Evolutionary conservation across 345 rosid species (phyloP), one percentile per base, ranked within the genome.

Genomic region (Bruguiera parviflora): DNA sequence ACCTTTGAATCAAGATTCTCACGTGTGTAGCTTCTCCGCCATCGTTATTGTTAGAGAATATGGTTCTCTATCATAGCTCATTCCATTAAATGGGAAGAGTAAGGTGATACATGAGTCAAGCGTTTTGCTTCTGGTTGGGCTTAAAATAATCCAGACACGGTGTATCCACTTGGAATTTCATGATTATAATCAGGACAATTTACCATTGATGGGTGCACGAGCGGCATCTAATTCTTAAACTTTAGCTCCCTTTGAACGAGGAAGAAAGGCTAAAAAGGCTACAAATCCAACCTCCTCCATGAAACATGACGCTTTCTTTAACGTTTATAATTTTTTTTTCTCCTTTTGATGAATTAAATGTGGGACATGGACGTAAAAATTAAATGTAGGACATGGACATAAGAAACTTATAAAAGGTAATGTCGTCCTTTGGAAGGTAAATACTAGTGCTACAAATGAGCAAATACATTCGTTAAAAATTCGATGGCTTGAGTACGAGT

Each of bases 11-110:
- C 70, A 35, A 73, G 75, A 68, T 66, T 69, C 76, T 71, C 58
- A 57, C 70, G 67, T 71, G 68, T 37, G 9, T 68, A 16, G 75
- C 71, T 65, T 71, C 84, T 78, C 73, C 29, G 62, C 82, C 82
- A 75, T 66, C 71, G 72, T 81, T 81, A 31, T 52, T 81, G 72
- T 55, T 25, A 53, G 73, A 57, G 87, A 76, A 83, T 83, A 51
- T 13, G 81, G 77, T 83, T 83, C 87, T 68, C 58, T 28, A 43
- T 72, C 19, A 71, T 58, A 31, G 65, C 52, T 61, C 53, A 27
- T 71, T 63, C 43, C 67, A 60, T 64, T 67, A 18, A 24, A 27
- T 24, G 59, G 29, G 10, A 4, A 10, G 49, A 60, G 39, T 61
- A 10, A 58, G 51, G 8, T 32, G 6, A 49, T 8, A 8, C 11